phyloP scores from a whole-genome alignment of 176 grass and related monocot species.

The Oryza brachyantha region DNA sequence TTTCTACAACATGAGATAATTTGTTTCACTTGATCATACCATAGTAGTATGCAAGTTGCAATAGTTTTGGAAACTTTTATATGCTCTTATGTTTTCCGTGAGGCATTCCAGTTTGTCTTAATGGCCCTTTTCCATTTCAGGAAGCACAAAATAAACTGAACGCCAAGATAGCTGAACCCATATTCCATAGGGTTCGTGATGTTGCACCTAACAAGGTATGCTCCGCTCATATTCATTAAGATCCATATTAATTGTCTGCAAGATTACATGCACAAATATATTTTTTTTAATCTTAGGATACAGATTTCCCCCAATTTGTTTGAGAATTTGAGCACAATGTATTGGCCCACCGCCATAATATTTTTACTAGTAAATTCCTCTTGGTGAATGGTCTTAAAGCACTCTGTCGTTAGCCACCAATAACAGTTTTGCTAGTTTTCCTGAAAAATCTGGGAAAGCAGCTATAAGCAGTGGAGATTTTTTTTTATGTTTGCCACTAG shows the following conservation, averaged over 20 bases:
- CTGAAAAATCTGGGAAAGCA: background rate
- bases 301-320: background rate
- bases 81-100: background rate
- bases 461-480: background rate
- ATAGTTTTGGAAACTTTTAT: slow-evolving; percentile 17
- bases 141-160: slow-evolving; percentile 71
- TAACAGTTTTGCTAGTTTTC: background rate
- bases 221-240: background rate
- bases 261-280: background rate
- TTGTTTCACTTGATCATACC: slow-evolving; percentile 11
- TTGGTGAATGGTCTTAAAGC: background rate
- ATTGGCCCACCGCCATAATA: background rate
- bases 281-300: background rate
- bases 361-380: background rate
- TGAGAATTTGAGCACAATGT: background rate
- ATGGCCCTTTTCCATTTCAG: slow-evolving; percentile 38
- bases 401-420: background rate
- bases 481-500: background rate
- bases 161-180: slow-evolving; percentile 62
- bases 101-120: slow-evolving; percentile 15
- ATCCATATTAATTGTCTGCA: background rate
- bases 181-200: slow-evolving; percentile 85
- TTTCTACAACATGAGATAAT: background rate
- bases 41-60: background rate
- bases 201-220: slow-evolving; percentile 97